These are phyloP conservation scores for Ophiostoma sp. DNA, from an alignment of 2,329 filamentous ascomycete genomes.

Conservation along the genomic window DNA sequence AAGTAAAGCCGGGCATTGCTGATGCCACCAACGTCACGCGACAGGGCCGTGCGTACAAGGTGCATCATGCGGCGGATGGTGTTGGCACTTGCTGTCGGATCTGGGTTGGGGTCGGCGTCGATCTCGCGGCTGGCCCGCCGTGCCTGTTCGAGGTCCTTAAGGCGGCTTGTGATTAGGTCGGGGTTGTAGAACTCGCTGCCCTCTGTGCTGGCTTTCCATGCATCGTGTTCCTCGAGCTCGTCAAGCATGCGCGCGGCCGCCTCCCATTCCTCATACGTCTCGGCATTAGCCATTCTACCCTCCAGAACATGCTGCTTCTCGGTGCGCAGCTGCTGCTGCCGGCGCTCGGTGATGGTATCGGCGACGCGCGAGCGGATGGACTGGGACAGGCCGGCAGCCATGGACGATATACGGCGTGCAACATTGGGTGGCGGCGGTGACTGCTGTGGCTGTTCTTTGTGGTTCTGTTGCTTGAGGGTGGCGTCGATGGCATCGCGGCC, in stretches of 20 bases:
- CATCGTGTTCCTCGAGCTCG: conserved; percentile 59
- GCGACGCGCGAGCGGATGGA: conserved; percentile 3
- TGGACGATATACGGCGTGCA: conserved; percentile 18
- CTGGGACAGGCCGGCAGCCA: conserved; percentile 17
- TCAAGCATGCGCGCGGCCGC: conserved; percentile 72
- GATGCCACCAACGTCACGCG: conserved; percentile 79
- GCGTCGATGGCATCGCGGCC: conserved; percentile 12
- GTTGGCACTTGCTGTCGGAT: neutral
- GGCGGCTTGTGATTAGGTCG: conserved; percentile 57
- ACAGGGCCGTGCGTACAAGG: conserved; percentile 72
- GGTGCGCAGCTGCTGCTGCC: conserved; percentile 14
- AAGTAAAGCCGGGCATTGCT: conserved; percentile 71
- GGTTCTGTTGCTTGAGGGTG: neutral
- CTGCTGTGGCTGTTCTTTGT: neutral
- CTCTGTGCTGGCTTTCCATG: conserved; percentile 2
- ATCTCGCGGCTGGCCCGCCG: conserved; percentile 36
- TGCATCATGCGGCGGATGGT: conserved; percentile 62
- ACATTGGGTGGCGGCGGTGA: conserved; percentile 5
- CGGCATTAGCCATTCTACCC: conserved; percentile 44
- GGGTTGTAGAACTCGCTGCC: conserved; percentile 55
- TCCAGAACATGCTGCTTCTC: conserved; percentile 24
- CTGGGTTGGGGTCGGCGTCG: neutral
- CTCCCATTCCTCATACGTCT: conserved; percentile 67
- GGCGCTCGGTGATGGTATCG: conserved; percentile 17
- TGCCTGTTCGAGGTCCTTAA: conserved; percentile 69